phyloP scores from a whole-genome alignment of 495 filamentous ascomycete genomes.

The Penicillium malachiteum region DNA sequence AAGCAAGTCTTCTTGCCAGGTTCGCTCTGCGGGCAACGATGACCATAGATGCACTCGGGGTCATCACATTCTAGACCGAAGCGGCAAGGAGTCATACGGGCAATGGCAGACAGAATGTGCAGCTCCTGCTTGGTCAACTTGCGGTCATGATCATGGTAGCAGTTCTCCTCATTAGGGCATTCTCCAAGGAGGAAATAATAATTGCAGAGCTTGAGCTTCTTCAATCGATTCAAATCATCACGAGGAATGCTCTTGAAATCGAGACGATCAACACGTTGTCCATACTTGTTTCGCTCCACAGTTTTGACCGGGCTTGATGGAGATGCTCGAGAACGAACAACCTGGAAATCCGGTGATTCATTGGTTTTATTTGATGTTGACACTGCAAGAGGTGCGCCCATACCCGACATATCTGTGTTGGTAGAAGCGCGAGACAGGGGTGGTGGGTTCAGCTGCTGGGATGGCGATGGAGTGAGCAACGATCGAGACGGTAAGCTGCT shows the following conservation, averaged over 20 bases:
- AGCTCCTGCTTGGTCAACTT: slow-evolving; percentile 66
- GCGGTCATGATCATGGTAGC: slow-evolving; percentile 74
- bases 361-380: slow-evolving; percentile 33
- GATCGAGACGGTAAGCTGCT: slow-evolving; percentile 33
- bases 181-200: slow-evolving; percentile 76
- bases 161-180: slow-evolving; percentile 65
- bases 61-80: slow-evolving; percentile 73
- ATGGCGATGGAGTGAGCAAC: slow-evolving; percentile 44
- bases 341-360: slow-evolving; percentile 36
- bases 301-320: slow-evolving; percentile 50
- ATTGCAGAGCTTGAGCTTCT: slow-evolving; percentile 80
- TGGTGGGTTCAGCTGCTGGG: slow-evolving; percentile 32
- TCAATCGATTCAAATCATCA: slow-evolving; percentile 58
- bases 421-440: slow-evolving; percentile 41
- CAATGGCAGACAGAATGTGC: slow-evolving; percentile 64
- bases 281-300: slow-evolving; percentile 68
- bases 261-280: slow-evolving; percentile 67
- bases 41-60: slow-evolving; percentile 81
- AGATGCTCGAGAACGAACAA: slow-evolving; percentile 52
- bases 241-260: slow-evolving; percentile 54
- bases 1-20: slow-evolving; percentile 50
- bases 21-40: slow-evolving; percentile 55
- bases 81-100: slow-evolving; percentile 76
- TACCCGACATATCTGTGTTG: slow-evolving; percentile 39
- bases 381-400: slow-evolving; percentile 32